These are phyloP conservation scores for Arthrobotrys musiformis DNA, from an alignment of 2,329 filamentous ascomycete genomes.

Conservation along the genomic window DNA sequence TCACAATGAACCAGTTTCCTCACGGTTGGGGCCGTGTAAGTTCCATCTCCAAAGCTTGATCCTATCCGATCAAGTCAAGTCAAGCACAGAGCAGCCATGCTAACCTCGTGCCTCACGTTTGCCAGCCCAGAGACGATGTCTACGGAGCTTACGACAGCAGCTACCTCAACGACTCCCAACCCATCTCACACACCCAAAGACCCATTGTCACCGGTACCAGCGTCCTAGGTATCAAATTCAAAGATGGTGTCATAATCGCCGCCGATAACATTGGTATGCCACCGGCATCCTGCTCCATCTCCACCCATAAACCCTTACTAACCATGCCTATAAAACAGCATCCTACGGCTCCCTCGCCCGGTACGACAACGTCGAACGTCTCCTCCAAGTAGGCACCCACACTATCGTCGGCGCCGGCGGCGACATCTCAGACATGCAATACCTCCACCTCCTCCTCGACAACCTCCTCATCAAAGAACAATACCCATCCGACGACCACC, in stretches of 20 bases:
- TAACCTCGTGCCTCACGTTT: constrained; percentile 9
- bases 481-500: constrained; percentile 70
- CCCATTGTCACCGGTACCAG: constrained; percentile 97
- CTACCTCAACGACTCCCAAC: constrained; percentile 73
- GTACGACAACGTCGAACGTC: constrained; percentile 95
- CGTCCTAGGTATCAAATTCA: constrained; percentile 94
- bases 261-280: constrained; percentile 89
- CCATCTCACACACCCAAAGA: constrained; percentile 82
- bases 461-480: constrained; percentile 90
- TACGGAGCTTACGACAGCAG: constrained; percentile 93
- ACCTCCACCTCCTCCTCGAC: constrained; percentile 72
- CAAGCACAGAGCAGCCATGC: constrained; percentile 9
- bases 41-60: constrained; percentile 57
- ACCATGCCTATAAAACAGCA: too few species aligned
- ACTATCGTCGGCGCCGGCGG: constrained; percentile 93
- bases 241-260: constrained; percentile 93
- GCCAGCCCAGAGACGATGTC: constrained; percentile 92
- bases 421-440: constrained; percentile 99
- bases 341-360: constrained; percentile 97
- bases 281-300: constrained; percentile 17
- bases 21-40: constrained; percentile 78
- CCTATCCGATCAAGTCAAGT: not conserved
- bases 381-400: constrained; percentile 85
- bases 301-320: not conserved
- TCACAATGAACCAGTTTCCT: constrained; percentile 75